phyloP scores from a whole-genome alignment of 164 flowering plant genomes.

The Vitis rupestris region DNA sequence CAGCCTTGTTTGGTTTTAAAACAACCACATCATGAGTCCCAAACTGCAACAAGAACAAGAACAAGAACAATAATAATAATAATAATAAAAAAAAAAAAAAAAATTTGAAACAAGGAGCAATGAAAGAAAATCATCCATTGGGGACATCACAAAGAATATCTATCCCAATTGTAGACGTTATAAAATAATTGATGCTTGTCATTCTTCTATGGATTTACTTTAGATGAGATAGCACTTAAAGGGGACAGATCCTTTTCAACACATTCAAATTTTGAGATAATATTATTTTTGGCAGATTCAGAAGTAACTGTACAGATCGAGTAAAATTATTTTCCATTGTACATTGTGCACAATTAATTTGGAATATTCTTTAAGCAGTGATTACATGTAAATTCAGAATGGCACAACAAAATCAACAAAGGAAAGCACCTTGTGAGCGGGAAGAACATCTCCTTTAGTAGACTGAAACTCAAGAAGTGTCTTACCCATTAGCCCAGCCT shows the following conservation, averaged over 20 bases:
- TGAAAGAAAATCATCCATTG: not conserved
- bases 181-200: too few relatives aligned
- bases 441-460: conserved; percentile 96
- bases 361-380: too few relatives aligned
- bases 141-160: not conserved
- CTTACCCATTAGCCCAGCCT: conserved; percentile 97
- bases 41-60: conserved; percentile 53
- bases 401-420: too few relatives aligned
- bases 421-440: conserved; percentile 79
- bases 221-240: too few relatives aligned
- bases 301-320: too few relatives aligned
- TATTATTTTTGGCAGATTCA: too few relatives aligned
- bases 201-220: too few relatives aligned
- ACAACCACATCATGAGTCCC: conserved; percentile 94
- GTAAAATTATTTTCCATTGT: too few relatives aligned
- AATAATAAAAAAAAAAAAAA: not conserved
- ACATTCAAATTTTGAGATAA: too few relatives aligned
- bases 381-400: too few relatives aligned
- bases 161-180: not conserved
- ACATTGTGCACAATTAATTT: too few relatives aligned
- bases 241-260: too few relatives aligned
- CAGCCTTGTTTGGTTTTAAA: conserved; percentile 88
- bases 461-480: conserved; percentile 90
- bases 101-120: not conserved
- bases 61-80: not conserved